Conservation (phyloP, 176 grass and related monocot genomes). For the Phoenix roebelenii region DNA sequence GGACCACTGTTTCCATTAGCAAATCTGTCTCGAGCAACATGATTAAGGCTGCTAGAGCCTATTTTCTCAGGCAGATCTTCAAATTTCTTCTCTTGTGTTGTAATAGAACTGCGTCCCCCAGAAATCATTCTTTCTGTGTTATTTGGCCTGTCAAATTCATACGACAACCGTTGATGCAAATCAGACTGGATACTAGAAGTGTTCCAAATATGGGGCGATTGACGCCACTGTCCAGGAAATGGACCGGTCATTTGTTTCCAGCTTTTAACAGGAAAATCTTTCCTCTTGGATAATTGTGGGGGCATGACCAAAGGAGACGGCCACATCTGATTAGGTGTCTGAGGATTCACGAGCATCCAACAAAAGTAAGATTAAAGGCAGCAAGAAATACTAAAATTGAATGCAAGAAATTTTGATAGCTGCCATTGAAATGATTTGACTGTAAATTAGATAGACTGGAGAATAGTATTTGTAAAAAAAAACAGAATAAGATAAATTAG, state of each 20-base stretch:
- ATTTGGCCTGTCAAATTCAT: conserved; percentile 91
- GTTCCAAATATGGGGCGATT: conserved; percentile 61
- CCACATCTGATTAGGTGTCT: conserved; percentile 52
- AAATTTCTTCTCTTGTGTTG: conserved; percentile 84
- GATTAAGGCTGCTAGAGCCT: conserved; percentile 37
- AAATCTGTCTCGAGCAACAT: conserved; percentile 65
- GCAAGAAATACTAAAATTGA: conserved; percentile 14
- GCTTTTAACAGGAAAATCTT: conserved; percentile 52
- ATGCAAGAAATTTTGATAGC: conserved; percentile 6
- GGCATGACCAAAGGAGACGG: conserved; percentile 35
- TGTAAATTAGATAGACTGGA: too few species aligned
- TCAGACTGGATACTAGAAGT: conserved; percentile 53
- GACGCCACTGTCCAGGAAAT: conserved; percentile 86
- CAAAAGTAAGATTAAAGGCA: background rate
- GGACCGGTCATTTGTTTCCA: conserved; percentile 63
- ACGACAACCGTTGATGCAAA: conserved; percentile 87
- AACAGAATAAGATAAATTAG: too few species aligned
- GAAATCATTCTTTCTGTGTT: conserved; percentile 62
- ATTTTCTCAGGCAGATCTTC: conserved; percentile 77
- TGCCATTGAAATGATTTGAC: too few species aligned
- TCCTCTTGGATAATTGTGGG: conserved; percentile 53
- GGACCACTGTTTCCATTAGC: conserved; percentile 45
- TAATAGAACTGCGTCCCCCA: conserved; percentile 62
- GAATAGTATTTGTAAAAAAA: too few species aligned
- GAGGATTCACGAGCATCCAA: conserved; percentile 10